Percentiles rank a stretch among this genome's conserved stretches.
phyloP scores from a whole-genome alignment of 2,329 filamentous ascomycete species.

The Phyllosticta paracitricarpa region DNA sequence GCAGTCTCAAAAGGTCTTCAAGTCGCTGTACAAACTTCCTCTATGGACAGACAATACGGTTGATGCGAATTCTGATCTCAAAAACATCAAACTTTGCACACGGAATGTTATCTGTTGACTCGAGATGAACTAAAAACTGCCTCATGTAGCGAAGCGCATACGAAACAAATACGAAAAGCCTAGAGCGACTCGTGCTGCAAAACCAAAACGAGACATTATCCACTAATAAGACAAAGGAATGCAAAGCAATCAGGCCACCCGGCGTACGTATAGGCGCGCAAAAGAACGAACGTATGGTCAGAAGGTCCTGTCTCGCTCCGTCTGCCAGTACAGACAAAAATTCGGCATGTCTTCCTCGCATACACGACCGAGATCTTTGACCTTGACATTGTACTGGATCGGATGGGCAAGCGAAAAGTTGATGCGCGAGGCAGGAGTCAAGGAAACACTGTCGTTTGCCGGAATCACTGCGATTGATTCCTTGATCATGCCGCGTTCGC shows the following conservation, averaged over 20 bases:
- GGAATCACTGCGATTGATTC: conserved; percentile 22
- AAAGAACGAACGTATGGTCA: background rate
- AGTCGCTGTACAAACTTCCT: too few species aligned
- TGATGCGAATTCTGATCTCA: too few species aligned
- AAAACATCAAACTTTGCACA: too few species aligned
- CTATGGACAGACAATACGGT: too few species aligned
- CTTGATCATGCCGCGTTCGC: conserved; percentile 23
- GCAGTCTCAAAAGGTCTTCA: too few species aligned
- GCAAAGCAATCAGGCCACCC: background rate
- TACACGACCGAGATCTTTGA: conserved; percentile 30
- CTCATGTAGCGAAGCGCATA: background rate
- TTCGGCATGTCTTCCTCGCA: conserved; percentile 16
- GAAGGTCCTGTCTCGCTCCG: conserved; percentile 1
- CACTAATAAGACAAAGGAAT: background rate
- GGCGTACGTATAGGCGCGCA: background rate
- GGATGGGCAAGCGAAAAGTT: conserved; percentile 33
- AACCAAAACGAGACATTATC: background rate
- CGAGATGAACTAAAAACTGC: too few species aligned
- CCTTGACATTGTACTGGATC: conserved; percentile 34
- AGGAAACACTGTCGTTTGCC: conserved; percentile 12
- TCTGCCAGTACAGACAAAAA: conserved; percentile 12
- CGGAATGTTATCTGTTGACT: too few species aligned
- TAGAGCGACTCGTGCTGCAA: background rate
- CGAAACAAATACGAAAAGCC: background rate
- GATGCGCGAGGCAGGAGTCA: conserved; percentile 28